Evolutionary conservation across 192 early-diverging fungal species (phyloP).

Genomic region (Backusella sp.): DNA sequence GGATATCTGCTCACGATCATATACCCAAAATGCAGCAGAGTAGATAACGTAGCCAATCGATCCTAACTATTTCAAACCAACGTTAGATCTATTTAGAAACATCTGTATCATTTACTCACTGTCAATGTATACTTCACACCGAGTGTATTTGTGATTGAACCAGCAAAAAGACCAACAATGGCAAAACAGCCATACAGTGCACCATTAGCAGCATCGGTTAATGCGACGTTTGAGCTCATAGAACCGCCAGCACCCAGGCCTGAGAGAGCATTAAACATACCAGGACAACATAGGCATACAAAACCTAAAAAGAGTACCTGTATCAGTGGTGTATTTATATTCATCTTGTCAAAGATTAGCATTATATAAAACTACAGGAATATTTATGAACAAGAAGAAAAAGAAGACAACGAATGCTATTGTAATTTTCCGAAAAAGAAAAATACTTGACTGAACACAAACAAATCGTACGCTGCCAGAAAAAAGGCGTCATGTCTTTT

Average conservation of each 20-base stretch:
- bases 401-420: not conserved
- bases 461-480: too few species aligned
- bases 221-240: slow-evolving; percentile 23
- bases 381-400: not conserved
- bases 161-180: slow-evolving; percentile 41
- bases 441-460: not conserved
- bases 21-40: slow-evolving; percentile 55
- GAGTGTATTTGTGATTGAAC: slow-evolving; percentile 30
- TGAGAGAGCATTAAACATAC: slow-evolving; percentile 73
- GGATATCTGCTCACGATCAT: slow-evolving; percentile 50
- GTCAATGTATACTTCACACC: slow-evolving; percentile 27
- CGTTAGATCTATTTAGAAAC: too few species aligned
- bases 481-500: too few species aligned
- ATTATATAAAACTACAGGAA: not conserved
- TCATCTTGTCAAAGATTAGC: not conserved
- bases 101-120: not conserved
- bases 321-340: slow-evolving; percentile 58
- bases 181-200: slow-evolving; percentile 74
- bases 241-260: slow-evolving; percentile 32
- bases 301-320: slow-evolving; percentile 72
- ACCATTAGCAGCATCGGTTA: slow-evolving; percentile 55
- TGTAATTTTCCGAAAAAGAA: not conserved
- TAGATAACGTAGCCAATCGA: slow-evolving; percentile 67
- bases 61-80: slow-evolving; percentile 45
- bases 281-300: slow-evolving; percentile 77